Evolutionary conservation across 148 eudicot genomes (phyloP).

Genomic region (Bassia scoparia): DNA sequence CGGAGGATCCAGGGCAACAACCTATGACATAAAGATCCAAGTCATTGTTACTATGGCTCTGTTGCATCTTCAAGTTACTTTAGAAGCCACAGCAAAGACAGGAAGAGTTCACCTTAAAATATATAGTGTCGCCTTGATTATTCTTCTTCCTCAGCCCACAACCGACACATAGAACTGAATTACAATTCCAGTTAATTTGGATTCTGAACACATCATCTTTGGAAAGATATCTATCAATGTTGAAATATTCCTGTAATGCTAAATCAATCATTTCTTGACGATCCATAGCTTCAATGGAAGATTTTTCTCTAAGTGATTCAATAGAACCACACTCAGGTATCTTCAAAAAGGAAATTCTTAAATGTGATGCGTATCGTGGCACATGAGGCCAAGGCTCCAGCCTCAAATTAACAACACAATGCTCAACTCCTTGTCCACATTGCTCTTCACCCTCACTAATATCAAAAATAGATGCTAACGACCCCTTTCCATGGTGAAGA

Average conservation of each 20-base stretch:
- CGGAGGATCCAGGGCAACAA: constrained; percentile 79
- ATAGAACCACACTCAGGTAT: constrained; percentile 83
- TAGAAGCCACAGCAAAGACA: constrained; percentile 17
- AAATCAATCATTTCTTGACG: constrained; percentile 84
- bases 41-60: neutral
- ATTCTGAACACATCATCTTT: constrained; percentile 74
- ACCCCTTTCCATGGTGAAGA: constrained; percentile 60
- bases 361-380: constrained; percentile 81
- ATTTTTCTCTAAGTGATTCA: constrained; percentile 66
- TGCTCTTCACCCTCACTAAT: constrained; percentile 30
- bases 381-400: constrained; percentile 60
- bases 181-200: constrained; percentile 77
- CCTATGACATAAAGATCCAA: constrained; percentile 47
- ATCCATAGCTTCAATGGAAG: constrained; percentile 70
- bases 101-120: constrained; percentile 62
- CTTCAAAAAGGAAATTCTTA: constrained; percentile 82
- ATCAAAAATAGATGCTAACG: constrained; percentile 61
- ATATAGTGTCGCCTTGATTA: constrained; percentile 43
- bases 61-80: constrained; percentile 12
- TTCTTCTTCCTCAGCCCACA: constrained; percentile 52
- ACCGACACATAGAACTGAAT: constrained; percentile 61
- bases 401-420: constrained; percentile 39
- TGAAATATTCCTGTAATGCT: constrained; percentile 73
- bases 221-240: constrained; percentile 73
- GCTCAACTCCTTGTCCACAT: constrained; percentile 28